Base-by-base conservation (phyloP, 345 rosid species). In the Citropsis articulata region DNA sequence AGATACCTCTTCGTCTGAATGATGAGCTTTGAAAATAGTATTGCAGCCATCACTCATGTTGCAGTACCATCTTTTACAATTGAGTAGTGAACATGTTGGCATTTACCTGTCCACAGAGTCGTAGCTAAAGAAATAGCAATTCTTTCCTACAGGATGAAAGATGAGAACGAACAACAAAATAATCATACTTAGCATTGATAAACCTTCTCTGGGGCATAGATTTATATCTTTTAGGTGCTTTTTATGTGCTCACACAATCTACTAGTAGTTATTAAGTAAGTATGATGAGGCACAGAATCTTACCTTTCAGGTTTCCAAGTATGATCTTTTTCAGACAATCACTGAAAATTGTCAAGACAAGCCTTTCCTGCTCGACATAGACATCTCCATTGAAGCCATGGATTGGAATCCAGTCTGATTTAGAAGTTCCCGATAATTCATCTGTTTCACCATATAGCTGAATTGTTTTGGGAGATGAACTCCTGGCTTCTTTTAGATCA, bases 321-420 rank as follows among this genome's bases (percentile, higher is more conserved):
- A 76, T 30, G 55, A 84, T 77, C 78, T 76, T 84, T 53, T 75
- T 67, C 56, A 90, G 87, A 57, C 53, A 78, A 69, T 85, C 84
- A 33, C 80, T 77, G 74, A 88, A 78, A 75, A 82, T 83, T 77
- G 79, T 63, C 80, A 90, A 85, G 69, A 83, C 84, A 35, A 72
- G 80, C 72, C 80, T 85, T 82, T 88, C 91, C 76, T 78, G 85
- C 84, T 85, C 79, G 57, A 38, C 36, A 48, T 75, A 66, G 59
- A 48, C 45, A 64, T 74, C 80, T 4, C 79, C 69, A 77, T 66
- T 76, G 77, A 70, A 38, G 50, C 72, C 66, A 38, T 30, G 74
- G 48, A 65, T 72, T 36, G 67, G 67, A 38, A 77, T 80, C 76
- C 62, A 66, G 50, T 53, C 55, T 71, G 70, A 45, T 22, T 81